These are phyloP conservation scores for Ramalina intermedia DNA, from an alignment of 495 filamentous ascomycete species.

Conservation along the genomic window DNA sequence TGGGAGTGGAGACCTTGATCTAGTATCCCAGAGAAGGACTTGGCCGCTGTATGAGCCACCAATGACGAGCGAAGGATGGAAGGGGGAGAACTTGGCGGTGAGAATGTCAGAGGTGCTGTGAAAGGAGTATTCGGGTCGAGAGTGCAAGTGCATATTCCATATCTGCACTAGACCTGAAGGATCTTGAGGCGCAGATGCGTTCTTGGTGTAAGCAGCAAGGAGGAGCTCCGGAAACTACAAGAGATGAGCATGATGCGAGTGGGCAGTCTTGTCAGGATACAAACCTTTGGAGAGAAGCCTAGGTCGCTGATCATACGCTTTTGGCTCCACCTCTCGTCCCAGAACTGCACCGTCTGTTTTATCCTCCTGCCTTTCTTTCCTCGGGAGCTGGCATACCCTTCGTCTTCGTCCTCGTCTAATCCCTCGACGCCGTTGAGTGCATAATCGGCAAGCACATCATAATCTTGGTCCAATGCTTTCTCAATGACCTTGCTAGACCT, in stretches of 20 bases:
- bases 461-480: constrained; percentile 81
- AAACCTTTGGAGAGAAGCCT: constrained; percentile 79
- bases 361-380: constrained; percentile 68
- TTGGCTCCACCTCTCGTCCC: constrained; percentile 89
- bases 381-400: constrained; percentile 38
- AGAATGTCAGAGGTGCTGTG: constrained; percentile 93
- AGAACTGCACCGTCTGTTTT: constrained; percentile 82
- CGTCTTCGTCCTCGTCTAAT: constrained; percentile 71
- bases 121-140: constrained; percentile 89
- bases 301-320: constrained; percentile 91
- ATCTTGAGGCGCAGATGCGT: constrained; percentile 85
- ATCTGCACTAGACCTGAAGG: constrained; percentile 89
- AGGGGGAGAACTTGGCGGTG: constrained; percentile 90
- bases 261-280: background rate
- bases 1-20: constrained; percentile 52
- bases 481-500: constrained; percentile 94
- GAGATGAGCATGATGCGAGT: constrained; percentile 13
- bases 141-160: constrained; percentile 91
- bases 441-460: constrained; percentile 93
- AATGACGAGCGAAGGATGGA: constrained; percentile 89
- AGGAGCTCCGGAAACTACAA: constrained; percentile 73
- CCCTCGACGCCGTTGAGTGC: constrained; percentile 54
- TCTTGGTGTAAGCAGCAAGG: constrained; percentile 90
- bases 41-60: constrained; percentile 93
- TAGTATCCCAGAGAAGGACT: constrained; percentile 96